Evolutionary conservation across 2,329 filamentous ascomycete species (phyloP).

Genomic region (Calonectria pauciramosa): DNA sequence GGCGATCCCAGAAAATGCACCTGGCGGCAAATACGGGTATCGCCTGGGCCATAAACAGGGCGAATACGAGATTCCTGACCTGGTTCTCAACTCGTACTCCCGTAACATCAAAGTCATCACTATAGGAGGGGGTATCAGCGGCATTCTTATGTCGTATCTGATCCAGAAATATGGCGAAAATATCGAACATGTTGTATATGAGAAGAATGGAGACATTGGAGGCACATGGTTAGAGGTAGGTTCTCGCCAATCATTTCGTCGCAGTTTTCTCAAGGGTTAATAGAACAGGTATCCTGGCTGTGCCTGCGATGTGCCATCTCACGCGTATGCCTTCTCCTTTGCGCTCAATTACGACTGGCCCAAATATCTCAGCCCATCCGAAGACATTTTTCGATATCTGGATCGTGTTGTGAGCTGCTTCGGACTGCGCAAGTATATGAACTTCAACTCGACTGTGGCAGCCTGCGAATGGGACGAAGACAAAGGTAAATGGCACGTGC

Average conservation of each 20-base stretch:
- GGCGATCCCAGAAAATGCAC: neutral
- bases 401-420: slow-evolving; percentile 10
- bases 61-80: slow-evolving; percentile 17
- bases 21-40: slow-evolving; percentile 11
- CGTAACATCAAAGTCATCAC: slow-evolving; percentile 19
- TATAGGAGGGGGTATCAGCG: slow-evolving; percentile 12
- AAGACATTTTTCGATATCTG: slow-evolving; percentile 19
- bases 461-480: slow-evolving; percentile 11
- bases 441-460: slow-evolving; percentile 10
- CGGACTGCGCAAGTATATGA: slow-evolving; percentile 16
- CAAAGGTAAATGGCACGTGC: neutral
- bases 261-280: neutral
- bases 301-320: slow-evolving; percentile 16
- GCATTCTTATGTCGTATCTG: slow-evolving; percentile 11
- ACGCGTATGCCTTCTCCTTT: slow-evolving; percentile 17
- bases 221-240: slow-evolving; percentile 20
- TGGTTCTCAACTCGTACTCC: neutral
- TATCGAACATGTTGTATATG: slow-evolving; percentile 13
- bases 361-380: slow-evolving; percentile 11
- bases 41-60: neutral
- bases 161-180: slow-evolving; percentile 13
- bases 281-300: slow-evolving; percentile 23
- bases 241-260: neutral
- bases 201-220: slow-evolving; percentile 22
- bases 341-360: slow-evolving; percentile 18